These are phyloP conservation scores for Akanthomyces uredinophilus DNA, from an alignment of 2,329 filamentous ascomycete genomes.

Conservation along the genomic window DNA sequence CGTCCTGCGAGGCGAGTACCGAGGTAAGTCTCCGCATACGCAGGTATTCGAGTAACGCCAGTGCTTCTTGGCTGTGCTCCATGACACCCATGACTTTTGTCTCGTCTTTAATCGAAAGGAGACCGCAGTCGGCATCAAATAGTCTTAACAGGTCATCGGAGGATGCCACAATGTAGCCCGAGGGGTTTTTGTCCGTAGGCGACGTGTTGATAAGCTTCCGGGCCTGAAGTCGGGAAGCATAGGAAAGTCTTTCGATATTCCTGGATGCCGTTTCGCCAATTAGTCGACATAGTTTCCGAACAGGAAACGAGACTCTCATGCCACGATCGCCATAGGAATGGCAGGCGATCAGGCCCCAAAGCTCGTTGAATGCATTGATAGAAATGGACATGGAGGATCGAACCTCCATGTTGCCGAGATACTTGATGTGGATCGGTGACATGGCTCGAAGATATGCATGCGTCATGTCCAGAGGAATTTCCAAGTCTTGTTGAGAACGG, in stretches of 20 bases:
- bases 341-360: conserved; percentile 86
- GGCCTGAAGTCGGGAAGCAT: conserved; percentile 77
- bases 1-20: conserved; percentile 72
- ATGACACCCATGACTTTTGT: conserved; percentile 77
- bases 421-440: conserved; percentile 86
- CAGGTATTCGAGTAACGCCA: conserved; percentile 81
- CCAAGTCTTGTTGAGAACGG: conserved; percentile 66
- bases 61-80: conserved; percentile 72
- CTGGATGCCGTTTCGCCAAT: conserved; percentile 80
- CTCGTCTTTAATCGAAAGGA: conserved; percentile 80
- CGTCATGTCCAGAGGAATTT: conserved; percentile 73
- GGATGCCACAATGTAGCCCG: conserved; percentile 84
- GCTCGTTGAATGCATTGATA: conserved; percentile 75
- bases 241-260: conserved; percentile 83
- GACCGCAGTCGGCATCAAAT: conserved; percentile 82
- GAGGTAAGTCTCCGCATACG: conserved; percentile 69
- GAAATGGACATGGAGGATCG: conserved; percentile 95
- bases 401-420: conserved; percentile 82
- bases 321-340: conserved; percentile 72
- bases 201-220: conserved; percentile 84
- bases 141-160: conserved; percentile 79
- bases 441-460: conserved; percentile 82
- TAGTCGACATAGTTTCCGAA: conserved; percentile 85
- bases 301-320: conserved; percentile 89
- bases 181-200: conserved; percentile 74